phyloP scores from a whole-genome alignment of 192 early-diverging fungal genomes.

The Martensiomyces pterosporus region DNA sequence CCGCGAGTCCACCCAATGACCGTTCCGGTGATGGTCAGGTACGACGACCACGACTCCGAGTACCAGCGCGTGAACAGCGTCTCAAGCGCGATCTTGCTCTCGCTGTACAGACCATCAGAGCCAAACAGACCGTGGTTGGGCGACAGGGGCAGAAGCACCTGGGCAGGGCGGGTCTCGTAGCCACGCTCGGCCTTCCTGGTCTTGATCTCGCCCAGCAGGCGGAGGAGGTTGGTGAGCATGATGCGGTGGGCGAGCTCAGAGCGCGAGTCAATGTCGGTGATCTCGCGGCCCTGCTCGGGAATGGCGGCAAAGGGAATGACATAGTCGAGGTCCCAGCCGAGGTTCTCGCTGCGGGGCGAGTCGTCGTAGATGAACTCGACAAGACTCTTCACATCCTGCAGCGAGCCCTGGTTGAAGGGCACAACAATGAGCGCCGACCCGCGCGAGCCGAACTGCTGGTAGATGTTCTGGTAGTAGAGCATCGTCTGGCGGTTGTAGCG shows the following conservation, averaged over 20 bases:
- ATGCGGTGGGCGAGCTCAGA: conserved; percentile 92
- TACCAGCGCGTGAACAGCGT: conserved; percentile 92
- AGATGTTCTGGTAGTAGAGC: conserved; percentile 89
- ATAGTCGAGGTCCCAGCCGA: conserved; percentile 92
- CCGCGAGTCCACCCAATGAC: conserved; percentile 97
- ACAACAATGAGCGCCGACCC: conserved; percentile 84
- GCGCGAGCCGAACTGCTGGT: conserved; percentile 83
- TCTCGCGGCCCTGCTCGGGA: conserved; percentile 82
- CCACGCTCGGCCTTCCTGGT: conserved; percentile 75
- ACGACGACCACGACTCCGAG: conserved; percentile 85
- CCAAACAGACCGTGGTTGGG: conserved; percentile 97
- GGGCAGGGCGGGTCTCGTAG: conserved; percentile 86
- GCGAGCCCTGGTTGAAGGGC: conserved; percentile 92
- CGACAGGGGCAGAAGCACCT: conserved; percentile 85
- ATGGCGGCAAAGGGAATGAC: conserved; percentile 95
- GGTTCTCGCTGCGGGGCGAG: conserved; percentile 58
- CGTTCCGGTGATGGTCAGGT: conserved; percentile 86
- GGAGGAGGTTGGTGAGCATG: conserved; percentile 92
- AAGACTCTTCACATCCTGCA: conserved; percentile 77
- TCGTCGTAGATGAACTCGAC: conserved; percentile 86
- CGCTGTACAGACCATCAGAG: conserved; percentile 87
- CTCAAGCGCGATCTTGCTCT: conserved; percentile 92
- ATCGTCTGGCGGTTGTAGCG: conserved; percentile 81
- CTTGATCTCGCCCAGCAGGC: conserved; percentile 86
- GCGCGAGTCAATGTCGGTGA: conserved; percentile 81